Evolutionary conservation across 2,329 filamentous ascomycete genomes (phyloP), one percentile per base, ranked within the genome.

Genomic region (Fusarium xylarioides): DNA sequence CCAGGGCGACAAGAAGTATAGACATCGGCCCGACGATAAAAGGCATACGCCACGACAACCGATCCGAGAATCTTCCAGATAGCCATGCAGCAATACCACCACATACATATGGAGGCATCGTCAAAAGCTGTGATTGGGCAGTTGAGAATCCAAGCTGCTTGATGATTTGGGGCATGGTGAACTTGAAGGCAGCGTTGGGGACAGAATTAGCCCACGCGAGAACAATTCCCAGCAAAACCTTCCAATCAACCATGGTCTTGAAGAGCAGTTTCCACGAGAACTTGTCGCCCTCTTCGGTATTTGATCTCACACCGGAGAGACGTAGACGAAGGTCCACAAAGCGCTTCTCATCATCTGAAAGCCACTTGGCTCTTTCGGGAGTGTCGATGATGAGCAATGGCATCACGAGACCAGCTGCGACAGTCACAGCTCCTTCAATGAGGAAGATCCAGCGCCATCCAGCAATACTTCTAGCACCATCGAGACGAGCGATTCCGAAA

Each of bases 361-460:
- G 80, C 79, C 81, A 85, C 10, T 73, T 68, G 0, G 76, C 71
- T 7, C 63, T 57, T 30, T 74, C 77, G 1, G 83, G 84, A 5
- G 79, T 81, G 71, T 86, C 82, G 14, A 82, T 86, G 37, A 86
- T 82, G 66, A 87, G 80, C 69, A 83, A 83, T 8, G 74, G 64
- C 62, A 68, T 68, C 11, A 80, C 59, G 1, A 79, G 44, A 7
- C 78, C 81, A 14, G 83, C 69, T n/a, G 79, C 57, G 1, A 84
- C 78, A 9, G 84, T 85, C 8, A 81, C 57, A 1, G 83, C 71
- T 5, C 87, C 87, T 69, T 89, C 86, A 1, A 89, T 80, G 46
- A 89, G 84, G 65, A 89, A 89, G 49, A 88, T 87, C 86, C 86
- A 88, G 47, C 84, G 81, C 85, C 85, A 87, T 16, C 85, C 85